Conservation (phyloP, 2,329 filamentous ascomycete genomes). For the Epichloe uncinata region DNA sequence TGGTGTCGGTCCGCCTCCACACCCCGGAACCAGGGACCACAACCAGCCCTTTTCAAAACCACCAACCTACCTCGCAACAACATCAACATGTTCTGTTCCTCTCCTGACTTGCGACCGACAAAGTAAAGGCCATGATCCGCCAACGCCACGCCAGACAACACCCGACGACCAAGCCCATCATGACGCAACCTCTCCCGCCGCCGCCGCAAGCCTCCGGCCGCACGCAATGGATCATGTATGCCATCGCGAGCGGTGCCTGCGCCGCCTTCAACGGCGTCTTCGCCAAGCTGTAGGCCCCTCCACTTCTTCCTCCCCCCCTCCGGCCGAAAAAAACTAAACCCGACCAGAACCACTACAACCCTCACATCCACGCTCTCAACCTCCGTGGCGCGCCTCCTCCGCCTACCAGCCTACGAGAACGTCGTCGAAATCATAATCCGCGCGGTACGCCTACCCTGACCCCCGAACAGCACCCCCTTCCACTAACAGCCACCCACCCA, state of each 20-base stretch:
- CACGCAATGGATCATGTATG: conserved; percentile 51
- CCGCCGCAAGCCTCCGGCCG: conserved; percentile 15
- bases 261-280: conserved; percentile 74
- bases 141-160: conserved; percentile 12
- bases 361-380: conserved; percentile 36
- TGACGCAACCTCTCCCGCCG: conserved; percentile 6
- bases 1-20: too few species aligned
- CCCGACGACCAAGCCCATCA: conserved; percentile 1
- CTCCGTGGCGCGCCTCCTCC: conserved; percentile 29
- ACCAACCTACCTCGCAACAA: too few species aligned
- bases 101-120: too few species aligned
- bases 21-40: too few species aligned
- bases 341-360: conserved; percentile 38
- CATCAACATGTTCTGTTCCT: too few species aligned
- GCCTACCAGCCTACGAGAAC: conserved; percentile 26
- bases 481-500: conserved; percentile 17
- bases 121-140: conserved; percentile 14
- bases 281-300: conserved; percentile 54
- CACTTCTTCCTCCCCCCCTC: too few species aligned
- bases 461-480: background rate
- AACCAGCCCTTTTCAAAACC: too few species aligned
- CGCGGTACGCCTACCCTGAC: conserved; percentile 2
- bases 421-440: conserved; percentile 36
- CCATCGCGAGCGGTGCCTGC: conserved; percentile 61
- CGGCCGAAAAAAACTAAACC: background rate